Conservation (phyloP, 225 moss, liverwort and hornwort genomes). For the Sphagnum tenellum region DNA sequence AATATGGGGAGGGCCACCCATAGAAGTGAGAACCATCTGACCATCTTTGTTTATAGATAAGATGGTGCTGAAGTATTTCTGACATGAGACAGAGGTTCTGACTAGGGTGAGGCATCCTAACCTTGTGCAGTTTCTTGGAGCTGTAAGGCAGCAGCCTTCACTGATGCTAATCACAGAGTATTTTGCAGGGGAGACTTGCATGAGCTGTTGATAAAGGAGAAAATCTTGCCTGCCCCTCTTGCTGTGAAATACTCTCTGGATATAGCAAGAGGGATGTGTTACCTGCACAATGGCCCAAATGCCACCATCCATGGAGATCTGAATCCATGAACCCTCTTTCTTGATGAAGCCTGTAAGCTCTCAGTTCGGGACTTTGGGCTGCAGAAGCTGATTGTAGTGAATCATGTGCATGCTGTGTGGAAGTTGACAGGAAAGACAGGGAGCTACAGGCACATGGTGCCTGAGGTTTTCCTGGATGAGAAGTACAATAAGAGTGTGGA, state of each 20-base stretch:
- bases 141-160: slow-evolving; percentile 56
- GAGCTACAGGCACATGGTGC: slow-evolving; percentile 95
- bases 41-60: slow-evolving; percentile 66
- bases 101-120: slow-evolving; percentile 81
- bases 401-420: slow-evolving; percentile 60
- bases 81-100: slow-evolving; percentile 81
- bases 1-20: slow-evolving; percentile 71
- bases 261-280: slow-evolving; percentile 74
- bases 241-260: slow-evolving; percentile 61
- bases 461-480: slow-evolving; percentile 68
- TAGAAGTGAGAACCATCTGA: slow-evolving; percentile 77
- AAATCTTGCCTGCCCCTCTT: slow-evolving; percentile 16
- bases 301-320: slow-evolving; percentile 79
- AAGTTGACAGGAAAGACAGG: slow-evolving; percentile 92
- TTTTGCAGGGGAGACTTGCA: slow-evolving; percentile 77
- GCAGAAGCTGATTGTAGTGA: slow-evolving; percentile 65
- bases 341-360: slow-evolving; percentile 56
- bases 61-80: slow-evolving; percentile 69
- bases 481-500: slow-evolving; percentile 74
- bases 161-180: slow-evolving; percentile 82
- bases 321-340: slow-evolving; percentile 71
- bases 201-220: slow-evolving; percentile 26
- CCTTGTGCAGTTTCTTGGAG: slow-evolving; percentile 83
- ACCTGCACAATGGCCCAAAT: slow-evolving; percentile 63
- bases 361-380: slow-evolving; percentile 83